Base-by-base conservation (phyloP, 208 protist species). In the Wallacemonas rigidus region DNA sequence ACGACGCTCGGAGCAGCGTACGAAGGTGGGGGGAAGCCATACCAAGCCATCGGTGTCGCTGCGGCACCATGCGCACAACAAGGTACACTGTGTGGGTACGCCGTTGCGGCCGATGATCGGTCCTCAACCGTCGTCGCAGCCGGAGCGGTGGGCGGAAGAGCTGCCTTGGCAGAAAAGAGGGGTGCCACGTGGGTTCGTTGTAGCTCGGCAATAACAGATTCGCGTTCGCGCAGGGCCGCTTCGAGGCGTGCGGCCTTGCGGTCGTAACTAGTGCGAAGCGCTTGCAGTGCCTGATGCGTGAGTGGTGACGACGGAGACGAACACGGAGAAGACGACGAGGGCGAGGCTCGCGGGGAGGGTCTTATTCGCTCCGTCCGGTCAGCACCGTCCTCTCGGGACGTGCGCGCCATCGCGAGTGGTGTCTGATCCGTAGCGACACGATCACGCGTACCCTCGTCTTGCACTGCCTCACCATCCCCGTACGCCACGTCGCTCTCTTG, bases 251-350 rank as follows among this genome's bases (percentile, higher is more conserved):
- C 60, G 12, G 60, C 17, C 60, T 36, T 8, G 17, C 40, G 60
- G 15, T 65, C 60, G 26, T 65, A 65, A 8, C 41, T 65, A 4
- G 41, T 45, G 60, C 60, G 60, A 26, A 65, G 60, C 7, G 60
- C 43, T 17, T 65, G 60, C 26, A 65, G 43, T 5, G 60, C 60
- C 8, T 65, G 41, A 35, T 65, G 4, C 4, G 60, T 65, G 41
- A 65, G 43, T 17, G 60, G 60, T n/a, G 60, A 65, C 9, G 60
- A 17, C 43, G 60, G 56, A 36, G 56, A 62, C 7, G 53, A 8
- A n/a, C n/a, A 26, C 14, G 53, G 6, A 8, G 53, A n/a, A 8
- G 53, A 50, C 6, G 8, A 12, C 45, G 45, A 50, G 45, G 45
- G 45, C 6, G 45, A 14, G 12, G 45, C 12, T 6, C 45, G 45